phyloP scores from a whole-genome alignment of 495 filamentous ascomycete species.

The Astrothelium macrocarpum region DNA sequence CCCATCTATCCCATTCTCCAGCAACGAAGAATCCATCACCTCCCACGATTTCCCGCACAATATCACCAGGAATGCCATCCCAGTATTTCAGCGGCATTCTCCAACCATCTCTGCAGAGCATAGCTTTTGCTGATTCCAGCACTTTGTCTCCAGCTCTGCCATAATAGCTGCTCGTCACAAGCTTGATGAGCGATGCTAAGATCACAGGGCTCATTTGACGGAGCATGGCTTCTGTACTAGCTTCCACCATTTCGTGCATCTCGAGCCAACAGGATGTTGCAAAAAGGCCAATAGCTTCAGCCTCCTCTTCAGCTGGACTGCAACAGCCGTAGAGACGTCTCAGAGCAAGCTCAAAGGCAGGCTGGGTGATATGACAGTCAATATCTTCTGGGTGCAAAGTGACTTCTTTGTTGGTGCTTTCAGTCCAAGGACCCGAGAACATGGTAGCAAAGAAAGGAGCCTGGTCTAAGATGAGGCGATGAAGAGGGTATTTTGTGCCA shows the following conservation, averaged over 20 bases:
- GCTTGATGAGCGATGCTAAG: conserved; percentile 38
- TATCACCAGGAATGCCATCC: conserved; percentile 49
- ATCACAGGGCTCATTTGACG: conserved; percentile 43
- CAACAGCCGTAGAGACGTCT: conserved; percentile 48
- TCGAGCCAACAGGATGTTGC: conserved; percentile 52
- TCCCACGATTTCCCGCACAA: conserved; percentile 48
- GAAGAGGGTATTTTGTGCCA: conserved; percentile 42
- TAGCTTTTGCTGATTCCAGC: conserved; percentile 46
- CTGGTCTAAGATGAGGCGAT: conserved; percentile 49
- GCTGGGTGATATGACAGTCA: conserved; percentile 46
- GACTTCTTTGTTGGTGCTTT: conserved; percentile 45
- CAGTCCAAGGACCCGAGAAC: conserved; percentile 50
- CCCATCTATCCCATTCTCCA: conserved; percentile 50
- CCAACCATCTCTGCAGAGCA: conserved; percentile 54
- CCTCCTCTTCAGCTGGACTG: conserved; percentile 41
- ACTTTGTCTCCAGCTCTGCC: conserved; percentile 47
- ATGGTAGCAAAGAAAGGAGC: conserved; percentile 49
- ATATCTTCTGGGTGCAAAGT: conserved; percentile 48
- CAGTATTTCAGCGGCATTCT: conserved; percentile 47
- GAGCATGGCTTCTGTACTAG: conserved; percentile 44
- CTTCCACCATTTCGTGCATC: conserved; percentile 50
- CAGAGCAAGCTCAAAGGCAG: conserved; percentile 48
- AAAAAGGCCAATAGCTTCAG: conserved; percentile 47
- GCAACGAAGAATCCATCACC: conserved; percentile 53
- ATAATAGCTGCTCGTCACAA: conserved; percentile 53